Evolutionary conservation across 208 protist species (phyloP).

Genomic region (Wallacemonas sp.): DNA sequence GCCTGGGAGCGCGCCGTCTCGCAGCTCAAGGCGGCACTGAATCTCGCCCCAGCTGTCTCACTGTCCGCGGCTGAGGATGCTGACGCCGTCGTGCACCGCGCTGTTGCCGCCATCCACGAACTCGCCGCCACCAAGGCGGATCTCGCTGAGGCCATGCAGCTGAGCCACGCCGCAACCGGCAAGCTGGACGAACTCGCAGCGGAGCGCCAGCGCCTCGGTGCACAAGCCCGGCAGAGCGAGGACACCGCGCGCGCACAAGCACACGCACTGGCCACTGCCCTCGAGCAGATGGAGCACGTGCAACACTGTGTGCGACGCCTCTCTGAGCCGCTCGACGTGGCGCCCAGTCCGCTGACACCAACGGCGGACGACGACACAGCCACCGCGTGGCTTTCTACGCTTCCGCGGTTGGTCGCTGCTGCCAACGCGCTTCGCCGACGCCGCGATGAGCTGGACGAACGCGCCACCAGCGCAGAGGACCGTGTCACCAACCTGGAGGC

Average conservation of each 20-base stretch:
- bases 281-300: neutral
- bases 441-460: neutral
- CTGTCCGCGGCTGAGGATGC: neutral
- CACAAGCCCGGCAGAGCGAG: neutral
- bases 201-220: neutral
- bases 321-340: neutral
- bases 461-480: neutral
- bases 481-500: neutral
- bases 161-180: neutral
- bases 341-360: neutral
- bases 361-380: neutral
- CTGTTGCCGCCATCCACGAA: neutral
- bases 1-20: neutral
- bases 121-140: neutral
- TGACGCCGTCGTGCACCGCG: neutral
- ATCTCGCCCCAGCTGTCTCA: no score
- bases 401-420: neutral
- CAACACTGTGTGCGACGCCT: neutral
- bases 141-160: neutral
- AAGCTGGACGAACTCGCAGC: neutral
- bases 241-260: neutral
- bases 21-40: neutral
- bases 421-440: conserved; percentile 3
- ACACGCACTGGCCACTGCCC: neutral
- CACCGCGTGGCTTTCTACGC: neutral